Conservation (phyloP, 352 stramenopile genomes). For the Globisporangium sylvaticum region DNA sequence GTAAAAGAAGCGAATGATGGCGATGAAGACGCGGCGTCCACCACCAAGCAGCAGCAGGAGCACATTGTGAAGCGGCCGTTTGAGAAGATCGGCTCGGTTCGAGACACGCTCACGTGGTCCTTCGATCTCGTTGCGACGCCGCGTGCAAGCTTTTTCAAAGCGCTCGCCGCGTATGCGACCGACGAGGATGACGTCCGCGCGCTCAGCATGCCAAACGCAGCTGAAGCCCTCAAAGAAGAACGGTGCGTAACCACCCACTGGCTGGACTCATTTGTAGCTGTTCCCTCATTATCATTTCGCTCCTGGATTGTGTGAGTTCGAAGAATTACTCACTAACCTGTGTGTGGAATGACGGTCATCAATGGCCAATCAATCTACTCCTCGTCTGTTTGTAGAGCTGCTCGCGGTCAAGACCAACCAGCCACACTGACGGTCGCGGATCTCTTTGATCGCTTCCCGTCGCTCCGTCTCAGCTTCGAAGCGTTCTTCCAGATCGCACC, state of each 20-base stretch:
- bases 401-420: not conserved
- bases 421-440: constrained; percentile 39
- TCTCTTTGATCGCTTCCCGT: constrained; percentile 66
- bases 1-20: not conserved
- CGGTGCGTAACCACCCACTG: constrained; percentile 20
- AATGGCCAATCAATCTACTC: not conserved
- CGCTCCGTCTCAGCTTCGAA: constrained; percentile 52
- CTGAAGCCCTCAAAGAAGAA: constrained; percentile 40
- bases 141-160: constrained; percentile 52
- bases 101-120: constrained; percentile 73
- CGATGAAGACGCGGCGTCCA: not conserved
- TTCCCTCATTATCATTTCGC: constrained; percentile 1
- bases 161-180: constrained; percentile 54
- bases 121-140: constrained; percentile 70
- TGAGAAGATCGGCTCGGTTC: constrained; percentile 45
- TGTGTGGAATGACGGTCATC: not conserved
- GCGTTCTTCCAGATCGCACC: constrained; percentile 71
- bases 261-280: not conserved
- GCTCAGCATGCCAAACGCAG: constrained; percentile 39
- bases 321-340: not conserved
- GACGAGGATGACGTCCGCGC: constrained; percentile 45
- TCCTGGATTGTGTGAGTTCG: not conserved
- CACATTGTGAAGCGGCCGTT: constrained; percentile 37
- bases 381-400: not conserved
- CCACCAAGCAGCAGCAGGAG: constrained; percentile 7